Evolutionary conservation across 2,329 filamentous ascomycete species (phyloP).

Genomic region (Ascochyta rabiei): DNA sequence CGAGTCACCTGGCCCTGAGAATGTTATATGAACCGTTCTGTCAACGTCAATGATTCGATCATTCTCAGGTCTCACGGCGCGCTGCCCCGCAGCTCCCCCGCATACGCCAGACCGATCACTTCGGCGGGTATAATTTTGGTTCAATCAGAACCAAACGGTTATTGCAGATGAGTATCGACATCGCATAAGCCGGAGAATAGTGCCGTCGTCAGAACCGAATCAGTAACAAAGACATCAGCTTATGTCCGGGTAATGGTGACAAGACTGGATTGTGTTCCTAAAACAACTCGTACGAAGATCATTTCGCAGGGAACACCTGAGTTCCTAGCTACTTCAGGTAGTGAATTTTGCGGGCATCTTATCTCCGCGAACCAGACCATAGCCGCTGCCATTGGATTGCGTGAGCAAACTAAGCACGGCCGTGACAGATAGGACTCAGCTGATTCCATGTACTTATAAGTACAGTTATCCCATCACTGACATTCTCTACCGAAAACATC

Average conservation of each 20-base stretch:
- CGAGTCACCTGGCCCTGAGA: too few relatives aligned
- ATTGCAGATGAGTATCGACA: not conserved
- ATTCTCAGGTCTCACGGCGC: not conserved
- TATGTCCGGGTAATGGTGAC: not conserved
- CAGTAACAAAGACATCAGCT: not conserved
- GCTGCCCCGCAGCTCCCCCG: conserved; percentile 11
- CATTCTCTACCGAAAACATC: too few relatives aligned
- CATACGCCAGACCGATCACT: not conserved
- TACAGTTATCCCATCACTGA: too few relatives aligned
- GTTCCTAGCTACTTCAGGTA: too few relatives aligned
- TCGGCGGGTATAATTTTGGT: not conserved
- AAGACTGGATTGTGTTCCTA: not conserved
- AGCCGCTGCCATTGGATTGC: too few relatives aligned
- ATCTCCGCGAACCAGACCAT: too few relatives aligned
- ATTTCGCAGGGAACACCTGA: too few relatives aligned
- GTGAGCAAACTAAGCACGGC: too few relatives aligned
- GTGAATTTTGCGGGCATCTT: too few relatives aligned
- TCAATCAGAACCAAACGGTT: not conserved
- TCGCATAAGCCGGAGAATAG: not conserved
- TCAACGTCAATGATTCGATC: not conserved
- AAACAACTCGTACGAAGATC: not conserved
- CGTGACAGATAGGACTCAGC: too few relatives aligned
- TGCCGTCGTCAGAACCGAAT: not conserved
- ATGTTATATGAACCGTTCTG: too few relatives aligned
- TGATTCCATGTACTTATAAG: too few relatives aligned